Evolutionary conservation across 176 grass and related monocot species (phyloP).

Genomic region (Triticum urartu): DNA sequence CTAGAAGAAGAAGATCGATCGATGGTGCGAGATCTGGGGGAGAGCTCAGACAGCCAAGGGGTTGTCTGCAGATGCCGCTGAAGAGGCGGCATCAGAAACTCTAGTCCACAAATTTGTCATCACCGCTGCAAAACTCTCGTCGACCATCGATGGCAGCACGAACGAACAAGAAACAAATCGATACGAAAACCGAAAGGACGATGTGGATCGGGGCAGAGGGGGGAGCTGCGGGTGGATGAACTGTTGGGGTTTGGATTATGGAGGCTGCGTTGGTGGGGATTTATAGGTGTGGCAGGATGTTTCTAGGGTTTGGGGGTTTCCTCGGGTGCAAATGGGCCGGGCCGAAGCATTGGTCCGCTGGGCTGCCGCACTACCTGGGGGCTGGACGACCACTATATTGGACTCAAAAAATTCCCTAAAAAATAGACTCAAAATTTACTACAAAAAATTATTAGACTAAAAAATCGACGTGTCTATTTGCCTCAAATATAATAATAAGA

Average conservation of each 20-base stretch:
- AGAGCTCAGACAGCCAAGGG: constrained; percentile 80
- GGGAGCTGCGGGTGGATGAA: not conserved
- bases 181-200: not conserved
- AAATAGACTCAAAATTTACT: no score
- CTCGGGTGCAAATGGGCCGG: not conserved
- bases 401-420: no score
- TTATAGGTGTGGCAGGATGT: not conserved
- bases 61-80: constrained; percentile 56
- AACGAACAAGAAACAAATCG: not conserved
- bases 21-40: not conserved
- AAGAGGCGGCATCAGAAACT: constrained; percentile 58
- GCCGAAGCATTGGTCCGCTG: not conserved
- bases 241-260: not conserved
- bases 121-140: constrained; percentile 31
- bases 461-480: no score
- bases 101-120: constrained; percentile 73
- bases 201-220: no score
- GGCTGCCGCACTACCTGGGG: not conserved
- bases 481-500: no score
- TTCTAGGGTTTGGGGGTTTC: constrained; percentile 24
- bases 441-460: no score
- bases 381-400: no score
- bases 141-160: not conserved
- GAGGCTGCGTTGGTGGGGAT: not conserved
- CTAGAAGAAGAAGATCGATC: not conserved